Evolutionary conservation across 164 flowering plant species (phyloP).

Genomic region (Nymphaea colorata): DNA sequence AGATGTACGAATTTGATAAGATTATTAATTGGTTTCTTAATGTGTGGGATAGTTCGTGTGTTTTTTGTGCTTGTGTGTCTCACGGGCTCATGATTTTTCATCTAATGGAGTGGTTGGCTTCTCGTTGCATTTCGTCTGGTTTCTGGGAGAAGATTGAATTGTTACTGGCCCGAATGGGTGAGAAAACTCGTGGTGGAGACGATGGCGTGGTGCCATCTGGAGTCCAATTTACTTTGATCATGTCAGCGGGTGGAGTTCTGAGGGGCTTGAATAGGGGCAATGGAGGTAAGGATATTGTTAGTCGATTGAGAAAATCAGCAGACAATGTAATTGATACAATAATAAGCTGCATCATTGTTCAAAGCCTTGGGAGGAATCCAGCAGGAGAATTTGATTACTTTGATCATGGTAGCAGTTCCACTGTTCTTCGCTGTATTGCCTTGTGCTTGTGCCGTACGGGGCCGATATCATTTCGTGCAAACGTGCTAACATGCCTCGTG

Average conservation of each 20-base stretch:
- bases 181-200: slow-evolving; percentile 14
- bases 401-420: background rate
- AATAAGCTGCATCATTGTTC: slow-evolving; percentile 28
- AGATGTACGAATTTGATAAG: slow-evolving; percentile 22
- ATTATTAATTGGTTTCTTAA: slow-evolving; percentile 36
- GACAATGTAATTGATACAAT: slow-evolving; percentile 42
- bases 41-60: slow-evolving; percentile 42
- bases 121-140: slow-evolving; percentile 25
- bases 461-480: slow-evolving; percentile 22
- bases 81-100: slow-evolving; percentile 69
- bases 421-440: slow-evolving; percentile 50
- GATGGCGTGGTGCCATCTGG: slow-evolving; percentile 3
- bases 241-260: slow-evolving; percentile 71
- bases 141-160: slow-evolving; percentile 28
- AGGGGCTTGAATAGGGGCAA: slow-evolving; percentile 34
- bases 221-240: slow-evolving; percentile 40
- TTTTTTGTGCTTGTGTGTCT: slow-evolving; percentile 20
- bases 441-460: slow-evolving; percentile 67
- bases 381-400: slow-evolving; percentile 10
- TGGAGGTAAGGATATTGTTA: slow-evolving; percentile 13
- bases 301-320: slow-evolving; percentile 31
- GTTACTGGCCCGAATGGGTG: slow-evolving; percentile 8
- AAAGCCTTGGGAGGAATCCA: background rate
- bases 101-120: slow-evolving; percentile 75
- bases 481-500: slow-evolving; percentile 47